phyloP scores from a whole-genome alignment of 2,329 filamentous ascomycete genomes.

The Truncatella angustata region DNA sequence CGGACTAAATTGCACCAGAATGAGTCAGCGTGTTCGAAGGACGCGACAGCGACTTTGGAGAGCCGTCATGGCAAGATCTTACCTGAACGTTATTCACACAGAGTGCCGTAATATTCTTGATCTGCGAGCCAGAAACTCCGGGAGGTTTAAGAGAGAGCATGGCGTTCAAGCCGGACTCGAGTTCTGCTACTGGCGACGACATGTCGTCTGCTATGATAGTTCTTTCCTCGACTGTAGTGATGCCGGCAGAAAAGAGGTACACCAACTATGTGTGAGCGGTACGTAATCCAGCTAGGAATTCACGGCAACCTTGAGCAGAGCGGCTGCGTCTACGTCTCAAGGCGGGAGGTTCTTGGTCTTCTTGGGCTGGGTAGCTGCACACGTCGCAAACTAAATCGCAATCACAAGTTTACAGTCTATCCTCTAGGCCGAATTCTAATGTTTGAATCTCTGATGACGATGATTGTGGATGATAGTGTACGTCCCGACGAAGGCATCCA shows the following conservation, averaged over 20 bases:
- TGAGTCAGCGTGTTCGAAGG: slow-evolving; percentile 20
- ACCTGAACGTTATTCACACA: slow-evolving; percentile 92
- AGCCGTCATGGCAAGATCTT: slow-evolving; percentile 36
- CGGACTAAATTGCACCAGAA: slow-evolving; percentile 60
- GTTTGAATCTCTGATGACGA: neutral
- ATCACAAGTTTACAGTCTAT: slow-evolving; percentile 9
- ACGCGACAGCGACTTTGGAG: slow-evolving; percentile 11
- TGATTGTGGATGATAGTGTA: neutral
- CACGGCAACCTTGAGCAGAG: neutral
- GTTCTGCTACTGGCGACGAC: slow-evolving; percentile 83
- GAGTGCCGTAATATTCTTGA: slow-evolving; percentile 79
- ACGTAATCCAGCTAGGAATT: neutral
- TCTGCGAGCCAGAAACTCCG: slow-evolving; percentile 90
- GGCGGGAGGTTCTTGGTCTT: neutral
- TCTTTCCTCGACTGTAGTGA: neutral
- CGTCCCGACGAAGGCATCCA: neutral
- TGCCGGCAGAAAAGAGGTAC: neutral
- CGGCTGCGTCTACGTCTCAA: slow-evolving; percentile 1
- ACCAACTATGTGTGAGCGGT: too few relatives aligned
- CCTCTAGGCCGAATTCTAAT: neutral
- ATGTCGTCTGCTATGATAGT: slow-evolving; percentile 42
- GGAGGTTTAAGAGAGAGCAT: slow-evolving; percentile 91
- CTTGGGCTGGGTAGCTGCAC: neutral
- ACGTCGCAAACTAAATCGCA: slow-evolving; percentile 4
- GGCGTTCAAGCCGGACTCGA: slow-evolving; percentile 86